Conservation (phyloP, 257 asterid species). For the Sherardia arvensis region DNA sequence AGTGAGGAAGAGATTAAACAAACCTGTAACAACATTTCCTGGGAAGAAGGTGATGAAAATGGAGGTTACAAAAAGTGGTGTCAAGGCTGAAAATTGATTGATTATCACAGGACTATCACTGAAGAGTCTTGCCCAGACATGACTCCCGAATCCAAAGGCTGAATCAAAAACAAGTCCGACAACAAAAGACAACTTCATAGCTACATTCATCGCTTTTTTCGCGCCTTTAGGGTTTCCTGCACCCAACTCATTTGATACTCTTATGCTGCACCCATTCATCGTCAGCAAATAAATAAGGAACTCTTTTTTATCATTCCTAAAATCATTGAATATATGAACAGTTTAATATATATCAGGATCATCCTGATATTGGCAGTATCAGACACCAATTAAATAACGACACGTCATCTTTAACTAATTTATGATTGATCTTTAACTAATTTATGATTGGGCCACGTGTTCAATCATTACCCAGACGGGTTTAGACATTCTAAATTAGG, state of each 20-base stretch:
- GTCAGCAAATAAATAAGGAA: too few species aligned
- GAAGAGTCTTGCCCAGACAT: slow-evolving; percentile 57
- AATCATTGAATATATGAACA: too few species aligned
- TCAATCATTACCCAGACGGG: too few species aligned
- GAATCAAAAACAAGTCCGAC: slow-evolving; percentile 28
- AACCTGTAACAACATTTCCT: slow-evolving; percentile 25
- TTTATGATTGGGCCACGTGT: too few species aligned
- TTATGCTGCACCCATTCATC: slow-evolving; percentile 41
- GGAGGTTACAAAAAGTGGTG: slow-evolving; percentile 45
- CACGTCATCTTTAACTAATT: too few species aligned
- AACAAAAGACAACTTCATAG: slow-evolving; percentile 42
- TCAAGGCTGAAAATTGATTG: slow-evolving; percentile 39
- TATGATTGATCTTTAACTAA: too few species aligned
- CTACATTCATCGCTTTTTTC: slow-evolving; percentile 49
- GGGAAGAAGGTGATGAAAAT: slow-evolving; percentile 43
- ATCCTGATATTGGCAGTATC: too few species aligned
- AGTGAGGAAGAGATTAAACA: not conserved
- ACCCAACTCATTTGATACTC: slow-evolving; percentile 85
- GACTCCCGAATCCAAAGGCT: slow-evolving; percentile 45
- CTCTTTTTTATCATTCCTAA: too few species aligned
- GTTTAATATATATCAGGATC: too few species aligned
- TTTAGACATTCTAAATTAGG: too few species aligned
- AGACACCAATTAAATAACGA: too few species aligned
- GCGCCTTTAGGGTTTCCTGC: slow-evolving; percentile 54
- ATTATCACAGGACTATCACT: slow-evolving; percentile 46